phyloP scores from a whole-genome alignment of 306 rosid genomes.

The Ormosia semicastrata region DNA sequence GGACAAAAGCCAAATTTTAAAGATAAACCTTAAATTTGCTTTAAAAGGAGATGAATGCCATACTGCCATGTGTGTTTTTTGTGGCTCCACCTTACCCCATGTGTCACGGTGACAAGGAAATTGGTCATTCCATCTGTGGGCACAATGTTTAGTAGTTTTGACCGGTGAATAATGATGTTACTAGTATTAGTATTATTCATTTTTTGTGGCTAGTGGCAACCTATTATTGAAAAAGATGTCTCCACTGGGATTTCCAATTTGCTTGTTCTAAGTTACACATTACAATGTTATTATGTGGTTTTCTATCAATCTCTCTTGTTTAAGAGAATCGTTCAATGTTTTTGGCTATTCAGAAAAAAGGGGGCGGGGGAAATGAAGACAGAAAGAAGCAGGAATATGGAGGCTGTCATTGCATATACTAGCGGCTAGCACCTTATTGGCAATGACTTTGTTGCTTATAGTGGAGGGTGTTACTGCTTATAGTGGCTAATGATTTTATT shows the following conservation, averaged over 20 bases:
- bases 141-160: not conserved
- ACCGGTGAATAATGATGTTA: not conserved
- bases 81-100: not conserved
- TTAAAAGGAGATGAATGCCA: not conserved
- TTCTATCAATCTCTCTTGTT: not conserved
- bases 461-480: not conserved
- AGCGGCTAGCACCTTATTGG: not conserved
- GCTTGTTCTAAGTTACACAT: not conserved
- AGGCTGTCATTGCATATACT: not conserved
- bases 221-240: not conserved
- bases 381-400: not conserved
- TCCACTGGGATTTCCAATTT: not conserved
- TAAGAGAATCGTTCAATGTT: not conserved
- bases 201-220: not conserved
- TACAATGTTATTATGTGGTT: not conserved
- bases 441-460: not conserved
- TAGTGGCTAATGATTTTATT: not conserved
- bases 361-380: not conserved
- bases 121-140: constrained; percentile 7
- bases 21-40: not conserved
- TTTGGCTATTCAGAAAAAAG: not conserved
- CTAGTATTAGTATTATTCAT: not conserved
- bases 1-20: not conserved
- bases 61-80: not conserved
- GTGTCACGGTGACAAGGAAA: not conserved